Conservation (phyloP, 2,329 filamentous ascomycete genomes). For the Pyrenophora tritici-repentis region DNA sequence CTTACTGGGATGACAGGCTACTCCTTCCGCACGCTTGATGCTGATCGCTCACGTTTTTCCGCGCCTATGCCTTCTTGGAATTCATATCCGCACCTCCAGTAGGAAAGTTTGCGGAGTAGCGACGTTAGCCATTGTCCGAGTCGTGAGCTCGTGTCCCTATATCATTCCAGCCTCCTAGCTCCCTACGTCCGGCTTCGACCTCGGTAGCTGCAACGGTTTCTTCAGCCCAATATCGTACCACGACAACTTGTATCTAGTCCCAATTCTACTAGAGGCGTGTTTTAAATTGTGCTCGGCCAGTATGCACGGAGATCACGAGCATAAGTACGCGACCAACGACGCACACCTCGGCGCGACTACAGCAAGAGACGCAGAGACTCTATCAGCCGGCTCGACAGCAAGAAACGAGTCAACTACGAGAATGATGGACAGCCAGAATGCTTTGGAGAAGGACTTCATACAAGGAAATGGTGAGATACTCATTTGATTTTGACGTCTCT, state of each 20-base stretch:
- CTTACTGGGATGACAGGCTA: constrained; percentile 15
- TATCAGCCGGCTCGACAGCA: constrained; percentile 32
- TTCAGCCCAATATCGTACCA: constrained; percentile 1
- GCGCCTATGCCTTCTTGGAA: constrained; percentile 22
- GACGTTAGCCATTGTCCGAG: constrained; percentile 12
- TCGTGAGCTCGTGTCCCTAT: constrained; percentile 5
- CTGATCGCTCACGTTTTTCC: constrained; percentile 34
- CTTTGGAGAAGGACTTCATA: constrained; percentile 54
- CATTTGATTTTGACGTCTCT: background rate
- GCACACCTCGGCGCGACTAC: constrained; percentile 26
- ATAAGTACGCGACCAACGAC: constrained; percentile 22
- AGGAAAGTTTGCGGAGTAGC: constrained; percentile 15
- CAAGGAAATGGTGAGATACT: constrained; percentile 29
- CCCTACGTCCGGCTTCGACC: constrained; percentile 17
- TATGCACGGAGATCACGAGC: constrained; percentile 22
- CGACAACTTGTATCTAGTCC: constrained; percentile 7
- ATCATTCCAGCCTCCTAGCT: constrained; percentile 12
- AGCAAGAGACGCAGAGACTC: constrained; percentile 29
- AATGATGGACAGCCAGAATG: constrained; percentile 24
- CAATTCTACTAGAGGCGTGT: constrained; percentile 6
- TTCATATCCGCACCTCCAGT: constrained; percentile 11
- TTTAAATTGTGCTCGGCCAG: constrained; percentile 15
- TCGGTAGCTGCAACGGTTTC: constrained; percentile 3
- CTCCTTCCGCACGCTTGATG: constrained; percentile 18
- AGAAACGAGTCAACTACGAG: constrained; percentile 27